A percentile compares a stretch with the other conserved stretches of the same genome.
Evolutionary conservation across 768 basidiomycete species (phyloP).

Genomic region (Mycena capillaripes): DNA sequence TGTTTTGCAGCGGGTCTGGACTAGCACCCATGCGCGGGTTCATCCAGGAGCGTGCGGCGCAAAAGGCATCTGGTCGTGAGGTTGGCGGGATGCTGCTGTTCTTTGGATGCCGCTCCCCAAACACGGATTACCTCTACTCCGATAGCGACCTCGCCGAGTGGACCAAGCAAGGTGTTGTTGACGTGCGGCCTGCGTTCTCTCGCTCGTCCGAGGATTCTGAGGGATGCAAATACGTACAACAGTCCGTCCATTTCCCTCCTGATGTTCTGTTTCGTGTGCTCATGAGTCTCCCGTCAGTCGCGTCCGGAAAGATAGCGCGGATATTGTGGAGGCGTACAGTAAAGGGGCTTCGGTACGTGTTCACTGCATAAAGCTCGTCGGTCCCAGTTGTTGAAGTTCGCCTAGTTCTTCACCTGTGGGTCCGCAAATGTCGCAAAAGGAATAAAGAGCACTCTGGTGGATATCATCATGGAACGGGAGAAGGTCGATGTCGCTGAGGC

Average conservation of each 20-base stretch:
- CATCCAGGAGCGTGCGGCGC: slow-evolving; percentile 63
- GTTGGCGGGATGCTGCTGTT: slow-evolving; percentile 58
- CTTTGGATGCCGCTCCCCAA: slow-evolving; percentile 61
- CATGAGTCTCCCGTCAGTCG: slow-evolving; percentile 46
- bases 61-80: slow-evolving; percentile 57
- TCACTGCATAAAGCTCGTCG: background rate
- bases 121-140: slow-evolving; percentile 58
- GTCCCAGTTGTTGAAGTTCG: background rate
- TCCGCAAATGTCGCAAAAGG: slow-evolving; percentile 54
- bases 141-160: slow-evolving; percentile 59
- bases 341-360: slow-evolving; percentile 51
- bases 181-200: slow-evolving; percentile 61
- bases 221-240: slow-evolving; percentile 56
- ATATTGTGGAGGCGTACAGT: slow-evolving; percentile 47
- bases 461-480: slow-evolving; percentile 49
- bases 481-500: slow-evolving; percentile 45
- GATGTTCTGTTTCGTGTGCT: background rate
- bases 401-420: slow-evolving; percentile 60
- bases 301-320: slow-evolving; percentile 55
- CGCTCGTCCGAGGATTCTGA: slow-evolving; percentile 43
- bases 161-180: slow-evolving; percentile 56
- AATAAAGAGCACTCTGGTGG: slow-evolving; percentile 52
- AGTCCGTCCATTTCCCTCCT: slow-evolving; percentile 42
- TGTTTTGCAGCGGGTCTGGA: slow-evolving; percentile 63
- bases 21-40: slow-evolving; percentile 66